Conservation (phyloP, 2,329 filamentous ascomycete species). For the Alternaria infectoria region DNA sequence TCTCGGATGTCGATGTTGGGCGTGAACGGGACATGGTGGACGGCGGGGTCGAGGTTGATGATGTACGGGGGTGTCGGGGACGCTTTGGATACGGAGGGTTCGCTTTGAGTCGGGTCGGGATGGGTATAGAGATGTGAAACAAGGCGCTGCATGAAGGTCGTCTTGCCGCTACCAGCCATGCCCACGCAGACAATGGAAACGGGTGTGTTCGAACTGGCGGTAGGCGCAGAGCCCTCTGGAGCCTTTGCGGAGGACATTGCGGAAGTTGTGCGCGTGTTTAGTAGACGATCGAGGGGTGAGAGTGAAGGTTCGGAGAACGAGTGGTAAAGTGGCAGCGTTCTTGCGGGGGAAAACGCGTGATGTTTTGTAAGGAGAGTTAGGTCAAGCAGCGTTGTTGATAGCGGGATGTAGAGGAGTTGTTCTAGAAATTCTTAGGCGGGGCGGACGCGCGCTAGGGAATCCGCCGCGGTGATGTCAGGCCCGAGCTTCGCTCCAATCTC, state of each 20-base stretch:
- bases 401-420: slow-evolving; percentile 1
- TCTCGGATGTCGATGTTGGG: slow-evolving; percentile 99
- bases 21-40: slow-evolving; percentile 91
- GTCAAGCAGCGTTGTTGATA: slow-evolving; percentile 12
- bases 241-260: slow-evolving; percentile 52
- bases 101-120: slow-evolving; percentile 56
- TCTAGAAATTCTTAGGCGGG: slow-evolving; percentile 45
- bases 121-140: slow-evolving; percentile 88
- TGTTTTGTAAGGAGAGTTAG: too few species aligned
- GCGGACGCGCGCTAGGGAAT: slow-evolving; percentile 23
- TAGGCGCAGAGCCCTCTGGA: slow-evolving; percentile 20
- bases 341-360: not conserved
- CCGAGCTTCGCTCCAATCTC: slow-evolving; percentile 28
- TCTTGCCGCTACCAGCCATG: slow-evolving; percentile 98
- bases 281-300: not conserved
- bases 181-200: slow-evolving; percentile 91
- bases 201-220: slow-evolving; percentile 51
- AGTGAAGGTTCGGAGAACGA: not conserved
- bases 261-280: slow-evolving; percentile 2
- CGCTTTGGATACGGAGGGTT: slow-evolving; percentile 38
- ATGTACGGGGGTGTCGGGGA: slow-evolving; percentile 77
- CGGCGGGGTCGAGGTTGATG: slow-evolving; percentile 95
- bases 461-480: slow-evolving; percentile 34
- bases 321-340: not conserved
- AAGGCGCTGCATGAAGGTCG: slow-evolving; percentile 99